A percentile compares a stretch with the other conserved stretches of the same genome.
Conservation (phyloP, 352 stramenopile species). For the Phytophthora sp. region DNA sequence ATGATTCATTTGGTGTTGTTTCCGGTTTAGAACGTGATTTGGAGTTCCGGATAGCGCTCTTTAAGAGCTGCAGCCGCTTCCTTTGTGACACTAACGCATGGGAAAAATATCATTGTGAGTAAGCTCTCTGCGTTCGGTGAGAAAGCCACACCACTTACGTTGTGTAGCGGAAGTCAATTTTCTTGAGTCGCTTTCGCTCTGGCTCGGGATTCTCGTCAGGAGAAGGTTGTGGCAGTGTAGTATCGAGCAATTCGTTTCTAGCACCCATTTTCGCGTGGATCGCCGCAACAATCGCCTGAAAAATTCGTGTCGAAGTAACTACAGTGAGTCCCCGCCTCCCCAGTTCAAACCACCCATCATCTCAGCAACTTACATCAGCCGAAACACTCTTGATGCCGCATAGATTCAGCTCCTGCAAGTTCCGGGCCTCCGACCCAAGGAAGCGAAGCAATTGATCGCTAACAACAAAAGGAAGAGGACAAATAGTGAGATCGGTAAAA, state of each 20-base stretch:
- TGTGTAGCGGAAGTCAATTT: constrained; percentile 90
- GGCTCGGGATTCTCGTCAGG: constrained; percentile 55
- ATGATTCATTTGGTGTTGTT: constrained; percentile 18
- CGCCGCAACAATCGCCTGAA: constrained; percentile 67
- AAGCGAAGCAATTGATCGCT: constrained; percentile 86
- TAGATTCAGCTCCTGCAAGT: constrained; percentile 88
- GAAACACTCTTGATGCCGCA: constrained; percentile 89
- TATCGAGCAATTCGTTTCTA: constrained; percentile 44
- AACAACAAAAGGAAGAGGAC: background rate
- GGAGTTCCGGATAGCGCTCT: constrained; percentile 64
- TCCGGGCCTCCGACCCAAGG: constrained; percentile 71
- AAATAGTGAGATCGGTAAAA: constrained; percentile 3
- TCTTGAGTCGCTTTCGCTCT: constrained; percentile 88
- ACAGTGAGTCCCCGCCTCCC: background rate
- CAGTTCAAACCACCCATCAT: background rate
- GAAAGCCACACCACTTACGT: constrained; percentile 51
- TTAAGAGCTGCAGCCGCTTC: constrained; percentile 75
- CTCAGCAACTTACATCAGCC: constrained; percentile 57
- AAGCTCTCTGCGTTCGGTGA: background rate
- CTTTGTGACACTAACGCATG: constrained; percentile 70
- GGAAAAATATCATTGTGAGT: constrained; percentile 6
- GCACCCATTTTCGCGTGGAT: constrained; percentile 83
- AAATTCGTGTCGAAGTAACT: background rate
- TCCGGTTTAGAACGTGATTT: constrained; percentile 42
- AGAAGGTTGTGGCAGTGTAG: constrained; percentile 25